Percentiles rank a stretch among this genome's conserved stretches.
These are phyloP conservation scores for Amanita fuliginea DNA, from an alignment of 768 basidiomycete genomes.

Conservation along the genomic window DNA sequence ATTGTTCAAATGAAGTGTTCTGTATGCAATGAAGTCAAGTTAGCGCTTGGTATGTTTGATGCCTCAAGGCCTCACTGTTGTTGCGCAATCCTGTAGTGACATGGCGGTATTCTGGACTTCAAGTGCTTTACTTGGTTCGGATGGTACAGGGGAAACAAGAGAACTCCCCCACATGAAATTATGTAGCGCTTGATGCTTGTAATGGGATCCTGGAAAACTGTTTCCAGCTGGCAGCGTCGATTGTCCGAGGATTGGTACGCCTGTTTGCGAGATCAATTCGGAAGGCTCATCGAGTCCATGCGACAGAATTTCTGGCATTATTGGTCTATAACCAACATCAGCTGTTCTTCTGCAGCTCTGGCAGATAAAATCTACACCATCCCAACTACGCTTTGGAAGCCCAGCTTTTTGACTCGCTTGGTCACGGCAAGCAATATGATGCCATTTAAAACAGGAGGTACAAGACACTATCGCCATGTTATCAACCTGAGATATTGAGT, in stretches of 20 bases:
- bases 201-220: neutral
- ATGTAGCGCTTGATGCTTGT: conserved; percentile 4
- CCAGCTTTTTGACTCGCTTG: conserved; percentile 53
- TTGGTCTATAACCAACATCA: neutral
- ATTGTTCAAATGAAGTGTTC: neutral
- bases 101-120: neutral
- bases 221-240: neutral
- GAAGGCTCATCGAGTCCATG: neutral
- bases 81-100: neutral
- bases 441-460: conserved; percentile 77
- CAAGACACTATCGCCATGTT: conserved; percentile 74
- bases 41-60: neutral
- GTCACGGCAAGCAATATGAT: conserved; percentile 84
- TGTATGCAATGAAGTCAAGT: neutral
- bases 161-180: neutral
- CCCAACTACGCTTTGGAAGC: conserved; percentile 69
- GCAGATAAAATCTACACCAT: conserved; percentile 75
- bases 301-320: conserved; percentile 1
- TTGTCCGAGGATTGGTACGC: neutral
- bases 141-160: neutral
- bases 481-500: conserved; percentile 48
- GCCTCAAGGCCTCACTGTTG: neutral
- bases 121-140: neutral
- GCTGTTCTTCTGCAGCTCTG: conserved; percentile 32
- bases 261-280: neutral